Evolutionary conservation across 1,284 basidiomycete genomes (phyloP), one percentile per base, ranked within the genome.

Genomic region (Leccinum pachyderme): DNA sequence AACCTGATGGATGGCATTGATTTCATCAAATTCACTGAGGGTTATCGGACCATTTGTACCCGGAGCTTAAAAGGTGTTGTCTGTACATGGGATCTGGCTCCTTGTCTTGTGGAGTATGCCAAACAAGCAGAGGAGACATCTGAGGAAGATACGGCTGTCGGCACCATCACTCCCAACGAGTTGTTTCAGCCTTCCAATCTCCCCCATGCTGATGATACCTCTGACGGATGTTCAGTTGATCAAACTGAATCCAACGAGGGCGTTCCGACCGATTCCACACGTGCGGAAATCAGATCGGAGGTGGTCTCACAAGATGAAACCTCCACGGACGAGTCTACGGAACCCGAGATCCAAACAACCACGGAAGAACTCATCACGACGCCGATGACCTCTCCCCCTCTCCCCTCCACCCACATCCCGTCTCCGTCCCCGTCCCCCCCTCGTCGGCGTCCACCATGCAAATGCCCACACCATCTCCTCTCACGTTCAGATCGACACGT

Each of bases 11-110:
- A 64, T 29, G 49, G 48, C 11, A 15, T 63, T 3, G 43, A 61
- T 43, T 55, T 61, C 29, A 52, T 65, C 49, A 61, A 55, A 45
- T 65, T 63, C 49, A 59, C 37, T 1, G 46, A 49, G n/a, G 25
- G 52, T 11, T 28, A 47, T 39, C 52, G 13, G 15, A 49, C 52
- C n/a, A 25, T 65, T 37, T 56, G 46, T 41, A 56, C 59, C 9
- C 61, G 62, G 24, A 63, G 53, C 27, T 3, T 24, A 13, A 63
- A 55, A 0, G 63, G 62, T 12, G 32, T 60, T 22, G 47, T 63
- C 43, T 61, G 59, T 15, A 57, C 61, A 47, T 63, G 63, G 61
- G 54, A 61, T 54, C n/a, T 65, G 51, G 52, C 54, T 4, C 33
- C 8, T 33, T 63, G 58, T 15, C 58, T 61, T 33, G 27, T 49